Evolutionary conservation across 179 eudicot genomes (phyloP).

Genomic region (Beta macrorhiza): DNA sequence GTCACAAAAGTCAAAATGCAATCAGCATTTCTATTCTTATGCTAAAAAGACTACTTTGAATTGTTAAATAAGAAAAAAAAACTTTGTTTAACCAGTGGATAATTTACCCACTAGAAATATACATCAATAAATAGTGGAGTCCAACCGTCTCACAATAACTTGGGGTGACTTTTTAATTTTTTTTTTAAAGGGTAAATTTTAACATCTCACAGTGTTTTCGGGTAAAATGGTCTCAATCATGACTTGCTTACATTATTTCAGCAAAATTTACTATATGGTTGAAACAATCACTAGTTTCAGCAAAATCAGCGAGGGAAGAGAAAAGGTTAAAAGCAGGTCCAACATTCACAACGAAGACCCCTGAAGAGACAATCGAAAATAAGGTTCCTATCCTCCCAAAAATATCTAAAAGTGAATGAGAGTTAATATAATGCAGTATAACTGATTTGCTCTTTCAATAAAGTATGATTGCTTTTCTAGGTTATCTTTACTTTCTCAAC

Average conservation of each 20-base stretch:
- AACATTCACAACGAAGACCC: background rate
- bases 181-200: background rate
- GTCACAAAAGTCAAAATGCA: background rate
- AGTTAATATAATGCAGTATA: no score
- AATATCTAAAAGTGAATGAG: no score
- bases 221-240: no score
- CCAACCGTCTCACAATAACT: no score
- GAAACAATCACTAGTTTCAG: background rate
- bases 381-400: background rate
- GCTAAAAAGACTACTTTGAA: background rate
- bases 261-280: background rate
- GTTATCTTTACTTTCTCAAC: constrained; percentile 8
- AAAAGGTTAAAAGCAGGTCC: background rate
- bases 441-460: no score
- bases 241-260: background rate
- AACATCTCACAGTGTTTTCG: background rate
- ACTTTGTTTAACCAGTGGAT: no score
- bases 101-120: no score
- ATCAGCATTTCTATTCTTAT: constrained; percentile 1
- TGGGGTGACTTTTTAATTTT: background rate
- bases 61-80: no score
- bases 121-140: no score
- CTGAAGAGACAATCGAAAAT: background rate
- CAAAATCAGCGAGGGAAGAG: background rate
- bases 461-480: background rate